Evolutionary conservation across 2,329 filamentous ascomycete species (phyloP), one percentile per base, ranked within the genome.

Genomic region (Fusarium subtropicale): DNA sequence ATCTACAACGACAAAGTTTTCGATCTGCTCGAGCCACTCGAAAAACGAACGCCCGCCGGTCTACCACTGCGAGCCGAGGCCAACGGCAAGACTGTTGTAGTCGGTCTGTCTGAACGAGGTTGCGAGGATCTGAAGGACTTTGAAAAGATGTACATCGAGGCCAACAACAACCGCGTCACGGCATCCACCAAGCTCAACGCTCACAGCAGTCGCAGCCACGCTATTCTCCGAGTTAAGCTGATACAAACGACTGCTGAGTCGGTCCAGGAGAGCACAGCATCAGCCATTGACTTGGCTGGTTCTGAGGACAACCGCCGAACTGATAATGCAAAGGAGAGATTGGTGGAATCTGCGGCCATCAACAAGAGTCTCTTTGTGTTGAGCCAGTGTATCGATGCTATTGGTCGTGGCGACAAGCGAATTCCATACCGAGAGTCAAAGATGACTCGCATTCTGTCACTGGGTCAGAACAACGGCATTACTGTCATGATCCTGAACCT

Each of bases 1-100:
- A 97, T 97, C 71, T 97, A 97, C 81, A 97, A 97, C 79, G 94
- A 97, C 82, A 95, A 95, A 77, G 94, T 97, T 22, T 97, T 91
- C 75, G 94, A 97, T 77, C 83, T 97, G 33, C 93, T 97, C 71
- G 92, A 97, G 77, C 85, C 93, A 1, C 91, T 90, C 0, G 94
- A 97, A 78, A 97, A 94, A 82, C 91, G 96, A 52, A 94, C 92
- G 0, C 84, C 92, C 3, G 87, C 92, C 1, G 94, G 94, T 1
- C 82, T 97, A 28, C 92, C 92, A 3, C 87, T 97, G 26, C 88
- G 94, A 28, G 92, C 93, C 64, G 94, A 97, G 75, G 94, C 94
- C 75, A 90, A 92, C 72, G 93, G 92, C 68, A 96, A 92, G 82
- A 97, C 93, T 0, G 87, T 94, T 22, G 93, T 97, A 24, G 92